These are phyloP conservation scores for Crataegus laevigata DNA, from an alignment of 306 rosid genomes.

Conservation along the genomic window DNA sequence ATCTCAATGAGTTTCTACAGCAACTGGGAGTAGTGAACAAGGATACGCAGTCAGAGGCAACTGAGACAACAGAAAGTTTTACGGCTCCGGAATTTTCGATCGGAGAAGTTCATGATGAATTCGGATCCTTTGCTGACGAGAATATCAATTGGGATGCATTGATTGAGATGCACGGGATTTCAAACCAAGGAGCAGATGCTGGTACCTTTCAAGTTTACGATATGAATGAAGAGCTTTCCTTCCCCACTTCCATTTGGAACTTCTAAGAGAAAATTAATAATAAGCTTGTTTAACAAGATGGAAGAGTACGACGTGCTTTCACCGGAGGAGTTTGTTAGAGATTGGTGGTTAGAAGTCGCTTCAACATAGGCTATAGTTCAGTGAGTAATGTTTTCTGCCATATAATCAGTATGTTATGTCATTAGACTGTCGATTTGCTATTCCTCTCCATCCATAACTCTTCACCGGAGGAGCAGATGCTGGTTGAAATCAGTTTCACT, in stretches of 20 bases:
- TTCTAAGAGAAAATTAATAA: constrained; percentile 33
- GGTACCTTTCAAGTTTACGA: constrained; percentile 43
- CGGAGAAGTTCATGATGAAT: constrained; percentile 28
- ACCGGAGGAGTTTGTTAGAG: constrained; percentile 8
- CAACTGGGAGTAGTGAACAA: constrained; percentile 74
- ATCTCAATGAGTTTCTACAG: constrained; percentile 94
- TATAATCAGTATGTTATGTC: neutral
- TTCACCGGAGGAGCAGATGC: too few species aligned
- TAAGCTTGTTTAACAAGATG: neutral
- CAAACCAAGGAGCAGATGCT: constrained; percentile 44
- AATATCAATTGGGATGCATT: constrained; percentile 72
- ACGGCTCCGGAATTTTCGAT: constrained; percentile 36
- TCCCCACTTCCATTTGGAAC: constrained; percentile 71
- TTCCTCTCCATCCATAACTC: neutral
- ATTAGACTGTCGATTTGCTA: neutral
- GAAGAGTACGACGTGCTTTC: constrained; percentile 1
- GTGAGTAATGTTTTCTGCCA: neutral
- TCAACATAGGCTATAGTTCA: neutral
- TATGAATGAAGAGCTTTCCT: constrained; percentile 44
- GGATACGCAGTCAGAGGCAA: constrained; percentile 31
- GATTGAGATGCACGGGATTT: constrained; percentile 57
- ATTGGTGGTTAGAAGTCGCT: neutral
- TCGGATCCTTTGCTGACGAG: constrained; percentile 47
- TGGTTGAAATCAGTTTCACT: constrained; percentile 13
- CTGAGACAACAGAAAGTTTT: constrained; percentile 30